Percentiles rank a stretch among this genome's conserved stretches.
These are phyloP conservation scores for Alternaria hordeiaustralica DNA, from an alignment of 2,329 filamentous ascomycete genomes.

Conservation along the genomic window DNA sequence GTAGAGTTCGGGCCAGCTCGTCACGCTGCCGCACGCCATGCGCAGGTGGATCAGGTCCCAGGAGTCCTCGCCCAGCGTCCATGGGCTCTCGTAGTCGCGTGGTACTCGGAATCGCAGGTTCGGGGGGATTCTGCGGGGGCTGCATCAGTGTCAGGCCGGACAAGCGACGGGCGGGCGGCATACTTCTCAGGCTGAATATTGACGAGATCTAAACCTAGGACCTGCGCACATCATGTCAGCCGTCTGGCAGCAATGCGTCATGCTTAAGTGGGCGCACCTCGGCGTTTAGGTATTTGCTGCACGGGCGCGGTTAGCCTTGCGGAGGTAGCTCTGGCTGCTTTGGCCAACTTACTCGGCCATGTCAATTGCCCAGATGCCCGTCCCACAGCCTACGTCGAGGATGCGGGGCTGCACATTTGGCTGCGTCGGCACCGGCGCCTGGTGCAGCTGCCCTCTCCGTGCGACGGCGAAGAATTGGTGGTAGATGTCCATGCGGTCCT, in stretches of 20 bases:
- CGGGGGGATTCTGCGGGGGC: conserved; percentile 67
- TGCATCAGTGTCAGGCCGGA: conserved; percentile 42
- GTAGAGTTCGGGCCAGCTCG: conserved; percentile 78
- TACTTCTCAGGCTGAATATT: conserved; percentile 66
- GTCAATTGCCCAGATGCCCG: conserved; percentile 89
- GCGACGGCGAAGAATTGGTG: conserved; percentile 77
- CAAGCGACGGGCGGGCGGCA: conserved; percentile 49
- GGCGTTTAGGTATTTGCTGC: conserved; percentile 62
- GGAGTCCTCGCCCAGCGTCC: conserved; percentile 70
- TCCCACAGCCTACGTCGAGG: conserved; percentile 79
- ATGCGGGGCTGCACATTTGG: conserved; percentile 55
- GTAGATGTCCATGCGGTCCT: conserved; percentile 80
- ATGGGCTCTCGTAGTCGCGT: conserved; percentile 79
- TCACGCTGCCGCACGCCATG: conserved; percentile 78
- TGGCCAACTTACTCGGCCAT: conserved; percentile 71
- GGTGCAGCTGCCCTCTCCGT: conserved; percentile 59
- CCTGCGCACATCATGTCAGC: conserved; percentile 46
- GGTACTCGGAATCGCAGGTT: conserved; percentile 71
- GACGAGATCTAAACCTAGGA: conserved; percentile 67
- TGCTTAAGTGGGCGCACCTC: conserved; percentile 50
- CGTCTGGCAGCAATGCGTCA: conserved; percentile 24
- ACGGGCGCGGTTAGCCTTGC: conserved; percentile 36
- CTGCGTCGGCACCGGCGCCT: conserved; percentile 49
- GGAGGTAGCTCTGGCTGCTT: conserved; percentile 17
- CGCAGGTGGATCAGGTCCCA: conserved; percentile 87